Evolutionary conservation across 306 rosid genomes (phyloP).

Genomic region (Vigna hirtella): DNA sequence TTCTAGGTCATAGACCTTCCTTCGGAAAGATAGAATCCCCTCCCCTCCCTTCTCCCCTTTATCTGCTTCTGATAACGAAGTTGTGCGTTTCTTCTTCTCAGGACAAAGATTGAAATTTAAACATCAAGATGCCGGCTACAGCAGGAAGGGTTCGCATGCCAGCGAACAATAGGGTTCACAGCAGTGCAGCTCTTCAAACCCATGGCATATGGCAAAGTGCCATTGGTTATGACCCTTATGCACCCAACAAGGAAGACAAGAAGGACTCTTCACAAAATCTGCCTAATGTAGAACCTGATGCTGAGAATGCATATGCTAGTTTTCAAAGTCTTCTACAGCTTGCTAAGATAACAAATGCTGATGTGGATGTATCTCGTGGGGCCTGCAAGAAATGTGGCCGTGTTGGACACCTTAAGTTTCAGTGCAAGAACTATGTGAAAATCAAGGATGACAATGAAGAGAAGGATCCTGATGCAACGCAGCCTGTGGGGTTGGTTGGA

Average conservation of each 20-base stretch:
- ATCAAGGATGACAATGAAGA: conserved; percentile 70
- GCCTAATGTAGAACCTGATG: conserved; percentile 67
- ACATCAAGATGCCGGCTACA: conserved; percentile 87
- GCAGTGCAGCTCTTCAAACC: conserved; percentile 97
- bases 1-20: not conserved
- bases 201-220: conserved; percentile 99
- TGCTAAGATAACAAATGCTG: conserved; percentile 84
- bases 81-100: not conserved
- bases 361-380: conserved; percentile 78
- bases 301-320: conserved; percentile 90
- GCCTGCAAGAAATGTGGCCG: conserved; percentile 94
- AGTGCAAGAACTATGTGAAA: conserved; percentile 89
- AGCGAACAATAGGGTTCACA: conserved; percentile 95
- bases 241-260: conserved; percentile 84
- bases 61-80: not conserved
- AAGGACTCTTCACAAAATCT: conserved; percentile 57
- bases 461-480: conserved; percentile 66
- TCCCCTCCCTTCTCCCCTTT: not conserved
- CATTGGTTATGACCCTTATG: conserved; percentile 92
- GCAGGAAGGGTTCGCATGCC: conserved; percentile 99
- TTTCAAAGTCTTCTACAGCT: conserved; percentile 95
- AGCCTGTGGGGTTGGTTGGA: conserved; percentile 62
- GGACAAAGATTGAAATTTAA: conserved; percentile 40
- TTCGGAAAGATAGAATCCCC: not conserved
- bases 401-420: conserved; percentile 92